Base-by-base conservation (phyloP, 1,139 yeast genomes). In the Suhomyces wounanorum region DNA sequence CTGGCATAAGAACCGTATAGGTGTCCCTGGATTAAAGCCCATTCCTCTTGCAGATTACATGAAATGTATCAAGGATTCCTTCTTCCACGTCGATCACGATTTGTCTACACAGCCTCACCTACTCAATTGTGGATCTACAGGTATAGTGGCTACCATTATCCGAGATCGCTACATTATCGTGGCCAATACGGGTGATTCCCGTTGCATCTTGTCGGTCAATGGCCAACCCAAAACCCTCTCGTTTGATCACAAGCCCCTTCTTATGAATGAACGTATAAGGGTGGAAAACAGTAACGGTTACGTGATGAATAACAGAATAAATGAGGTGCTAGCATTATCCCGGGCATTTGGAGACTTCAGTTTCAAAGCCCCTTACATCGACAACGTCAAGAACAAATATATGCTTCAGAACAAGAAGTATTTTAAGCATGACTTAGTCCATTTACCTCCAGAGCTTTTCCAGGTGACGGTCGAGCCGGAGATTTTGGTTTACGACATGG, bases 261-360 rank as follows among this genome's bases (percentile, higher is more conserved):
- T 82, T 56, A 78, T 85, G 70, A 90, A 91, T n/a, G 95, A 87
- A 59, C 63, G 88, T 47, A 81, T 87, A 48, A 66, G 95, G 55
- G 85, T 87, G 36, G 89, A 85, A 56, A 87, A 84, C 58, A 82
- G 85, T 53, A 89, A 89, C 13, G 94, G 92, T 1, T 83, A 83
- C 55, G 89, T 87, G 2, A 72, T 82, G 8, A 78, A 82, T 55
- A 85, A 84, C 45, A 72, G 95, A 56, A 89, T 87, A 13, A 87
- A 87, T 59, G 91, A 89, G 45, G 80, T 87, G 0, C 67, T 87
- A 52, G 92, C 92, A 7, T 69, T 87, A 47, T 82, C 89, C 42
- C 72, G 94, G 60, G 92, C 94, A 14, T 84, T 87, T 68, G 91
- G 94, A 6, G 94, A 87, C 65, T 85, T 84, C 62, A 79, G 79